A percentile compares a stretch with the other conserved stretches of the same genome.
Evolutionary conservation across 805 yeast species (phyloP).

Genomic region (Zygoascus biomembranicola): DNA sequence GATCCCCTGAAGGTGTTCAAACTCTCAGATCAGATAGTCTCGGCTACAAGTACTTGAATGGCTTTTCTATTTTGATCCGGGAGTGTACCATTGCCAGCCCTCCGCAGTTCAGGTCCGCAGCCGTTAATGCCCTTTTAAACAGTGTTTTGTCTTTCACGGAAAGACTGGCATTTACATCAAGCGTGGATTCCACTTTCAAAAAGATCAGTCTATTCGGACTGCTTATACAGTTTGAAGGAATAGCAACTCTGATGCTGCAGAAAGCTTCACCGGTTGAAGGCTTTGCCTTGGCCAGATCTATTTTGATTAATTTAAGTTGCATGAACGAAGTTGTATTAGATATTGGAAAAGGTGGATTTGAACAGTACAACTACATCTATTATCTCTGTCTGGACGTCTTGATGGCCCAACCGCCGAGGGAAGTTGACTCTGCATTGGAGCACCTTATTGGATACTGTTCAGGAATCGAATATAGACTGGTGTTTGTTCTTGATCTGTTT

Average conservation of each 20-base stretch:
- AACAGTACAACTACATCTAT: constrained; percentile 51
- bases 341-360: constrained; percentile 23
- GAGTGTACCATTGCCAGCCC: not conserved
- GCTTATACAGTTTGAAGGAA: constrained; percentile 21
- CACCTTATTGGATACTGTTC: not conserved
- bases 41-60: constrained; percentile 7
- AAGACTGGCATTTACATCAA: not conserved
- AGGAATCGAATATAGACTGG: not conserved
- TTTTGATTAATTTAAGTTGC: constrained; percentile 16
- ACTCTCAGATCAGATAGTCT: not conserved
- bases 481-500: constrained; percentile 27
- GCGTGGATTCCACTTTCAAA: constrained; percentile 6
- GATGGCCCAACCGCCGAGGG: constrained; percentile 12
- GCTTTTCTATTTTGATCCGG: constrained; percentile 11
- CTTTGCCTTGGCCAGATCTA: constrained; percentile 12
- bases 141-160: constrained; percentile 3
- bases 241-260: constrained; percentile 13
- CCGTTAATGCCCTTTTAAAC: not conserved
- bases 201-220: constrained; percentile 20
- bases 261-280: not conserved
- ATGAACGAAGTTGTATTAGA: constrained; percentile 21
- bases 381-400: constrained; percentile 39
- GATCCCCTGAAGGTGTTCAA: constrained; percentile 1
- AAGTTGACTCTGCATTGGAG: not conserved
- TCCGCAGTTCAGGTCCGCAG: not conserved